Percentiles rank a stretch among this genome's conserved stretches.
Conservation (phyloP, 2,329 filamentous ascomycete genomes). For the Elsinoe arachidis region DNA sequence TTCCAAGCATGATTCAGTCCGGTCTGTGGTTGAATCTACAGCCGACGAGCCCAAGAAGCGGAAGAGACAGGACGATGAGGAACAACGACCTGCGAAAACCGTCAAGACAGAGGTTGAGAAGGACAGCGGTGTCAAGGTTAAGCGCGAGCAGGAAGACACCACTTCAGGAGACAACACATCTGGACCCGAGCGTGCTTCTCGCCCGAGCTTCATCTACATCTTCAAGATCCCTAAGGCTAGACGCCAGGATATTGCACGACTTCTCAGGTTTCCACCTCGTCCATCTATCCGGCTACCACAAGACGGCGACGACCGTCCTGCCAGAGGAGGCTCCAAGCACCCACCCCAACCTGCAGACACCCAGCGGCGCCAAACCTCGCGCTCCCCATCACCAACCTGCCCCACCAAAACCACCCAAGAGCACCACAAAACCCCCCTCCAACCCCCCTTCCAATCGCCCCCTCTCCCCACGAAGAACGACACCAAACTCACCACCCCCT, state of each 20-base stretch:
- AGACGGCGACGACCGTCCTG: not conserved
- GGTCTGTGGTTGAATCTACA: not conserved
- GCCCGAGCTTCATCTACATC: conserved; percentile 10
- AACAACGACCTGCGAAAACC: not conserved
- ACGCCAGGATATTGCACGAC: conserved; percentile 11
- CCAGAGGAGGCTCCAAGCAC: conserved; percentile 3
- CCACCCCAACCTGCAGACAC: not conserved
- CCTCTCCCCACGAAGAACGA: conserved; percentile 13
- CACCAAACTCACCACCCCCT: conserved; percentile 17
- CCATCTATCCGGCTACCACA: not conserved
- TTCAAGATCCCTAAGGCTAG: conserved; percentile 15
- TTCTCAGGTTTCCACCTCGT: conserved; percentile 10
- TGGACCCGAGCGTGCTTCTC: too few relatives aligned
- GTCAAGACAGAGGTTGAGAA: not conserved
- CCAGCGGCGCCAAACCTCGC: conserved; percentile 11
- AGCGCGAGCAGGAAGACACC: too few relatives aligned
- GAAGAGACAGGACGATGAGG: not conserved
- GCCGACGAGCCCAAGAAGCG: not conserved
- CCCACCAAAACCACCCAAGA: not conserved
- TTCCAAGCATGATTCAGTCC: conserved; percentile 13
- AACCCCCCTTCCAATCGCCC: conserved; percentile 21
- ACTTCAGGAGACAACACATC: too few relatives aligned
- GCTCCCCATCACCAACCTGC: not conserved
- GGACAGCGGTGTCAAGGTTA: not conserved
- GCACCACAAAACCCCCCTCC: conserved; percentile 12